These are phyloP conservation scores for Nidularia pulvinata DNA, from an alignment of 768 basidiomycete species.

Conservation along the genomic window DNA sequence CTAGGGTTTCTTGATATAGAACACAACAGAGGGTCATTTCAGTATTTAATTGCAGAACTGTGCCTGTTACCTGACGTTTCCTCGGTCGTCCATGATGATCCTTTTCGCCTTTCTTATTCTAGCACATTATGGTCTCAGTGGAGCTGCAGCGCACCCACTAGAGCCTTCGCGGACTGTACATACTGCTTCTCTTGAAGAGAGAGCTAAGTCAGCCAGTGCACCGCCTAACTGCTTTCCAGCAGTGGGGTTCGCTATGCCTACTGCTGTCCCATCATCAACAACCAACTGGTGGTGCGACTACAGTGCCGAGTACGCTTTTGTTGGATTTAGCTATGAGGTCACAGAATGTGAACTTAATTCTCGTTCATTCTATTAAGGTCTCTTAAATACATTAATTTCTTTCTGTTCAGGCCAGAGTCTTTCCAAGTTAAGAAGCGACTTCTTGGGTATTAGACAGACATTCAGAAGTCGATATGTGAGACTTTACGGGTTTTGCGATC, in stretches of 20 bases:
- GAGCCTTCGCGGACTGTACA: too few relatives aligned
- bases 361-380: background rate
- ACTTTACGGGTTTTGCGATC: constrained; percentile 48
- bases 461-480: constrained; percentile 71
- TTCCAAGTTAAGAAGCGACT: constrained; percentile 48
- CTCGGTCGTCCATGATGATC: too few relatives aligned
- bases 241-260: constrained; percentile 56
- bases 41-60: too few relatives aligned
- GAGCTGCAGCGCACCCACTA: too few relatives aligned
- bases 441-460: constrained; percentile 53
- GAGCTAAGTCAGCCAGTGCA: constrained; percentile 4
- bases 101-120: too few relatives aligned
- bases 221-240: constrained; percentile 37
- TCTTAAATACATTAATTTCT: background rate
- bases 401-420: constrained; percentile 52
- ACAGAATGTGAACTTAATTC: constrained; percentile 47
- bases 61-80: too few relatives aligned
- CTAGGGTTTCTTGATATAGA: too few relatives aligned
- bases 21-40: too few relatives aligned
- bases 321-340: constrained; percentile 79
- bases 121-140: too few relatives aligned
- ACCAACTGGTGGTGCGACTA: constrained; percentile 66
- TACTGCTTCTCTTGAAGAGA: background rate
- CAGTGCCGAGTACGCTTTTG: constrained; percentile 69
- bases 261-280: constrained; percentile 36